phyloP scores from a whole-genome alignment of 2,329 filamentous ascomycete species.

The Zalaria obscura region DNA sequence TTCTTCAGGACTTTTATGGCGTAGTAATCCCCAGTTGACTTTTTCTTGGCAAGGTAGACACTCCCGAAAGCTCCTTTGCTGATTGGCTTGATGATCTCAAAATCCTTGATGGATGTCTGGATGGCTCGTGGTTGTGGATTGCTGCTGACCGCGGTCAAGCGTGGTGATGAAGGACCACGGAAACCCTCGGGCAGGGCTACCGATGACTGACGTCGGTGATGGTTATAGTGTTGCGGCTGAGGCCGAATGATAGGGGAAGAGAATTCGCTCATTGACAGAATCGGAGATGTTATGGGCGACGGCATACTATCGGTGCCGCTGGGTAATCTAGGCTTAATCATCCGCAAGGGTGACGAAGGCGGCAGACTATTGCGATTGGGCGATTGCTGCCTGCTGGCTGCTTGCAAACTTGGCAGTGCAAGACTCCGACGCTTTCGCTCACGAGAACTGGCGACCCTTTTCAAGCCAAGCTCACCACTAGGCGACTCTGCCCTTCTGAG shows the following conservation, averaged over 20 bases:
- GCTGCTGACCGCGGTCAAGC: slow-evolving; percentile 58
- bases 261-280: slow-evolving; percentile 71
- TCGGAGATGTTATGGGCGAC: slow-evolving; percentile 82
- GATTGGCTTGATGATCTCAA: slow-evolving; percentile 98
- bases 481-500: slow-evolving; percentile 74
- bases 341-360: slow-evolving; percentile 65
- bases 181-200: slow-evolving; percentile 59
- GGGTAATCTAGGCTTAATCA: slow-evolving; percentile 63
- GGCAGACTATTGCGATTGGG: slow-evolving; percentile 61
- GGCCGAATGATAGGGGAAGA: slow-evolving; percentile 53
- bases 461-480: slow-evolving; percentile 67
- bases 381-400: slow-evolving; percentile 76
- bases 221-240: slow-evolving; percentile 35
- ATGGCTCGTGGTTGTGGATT: slow-evolving; percentile 78
- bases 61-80: slow-evolving; percentile 98
- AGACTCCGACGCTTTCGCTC: slow-evolving; percentile 80
- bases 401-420: slow-evolving; percentile 52
- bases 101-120: slow-evolving; percentile 95
- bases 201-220: slow-evolving; percentile 84
- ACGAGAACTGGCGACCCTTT: slow-evolving; percentile 61
- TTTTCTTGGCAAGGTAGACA: slow-evolving; percentile 96
- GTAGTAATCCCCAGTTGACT: slow-evolving; percentile 94
- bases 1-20: slow-evolving; percentile 98
- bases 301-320: slow-evolving; percentile 49
- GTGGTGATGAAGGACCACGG: slow-evolving; percentile 60